Evolutionary conservation across 2,329 filamentous ascomycete species (phyloP), one percentile per base, ranked within the genome.

Genomic region (Zarea fungicola): DNA sequence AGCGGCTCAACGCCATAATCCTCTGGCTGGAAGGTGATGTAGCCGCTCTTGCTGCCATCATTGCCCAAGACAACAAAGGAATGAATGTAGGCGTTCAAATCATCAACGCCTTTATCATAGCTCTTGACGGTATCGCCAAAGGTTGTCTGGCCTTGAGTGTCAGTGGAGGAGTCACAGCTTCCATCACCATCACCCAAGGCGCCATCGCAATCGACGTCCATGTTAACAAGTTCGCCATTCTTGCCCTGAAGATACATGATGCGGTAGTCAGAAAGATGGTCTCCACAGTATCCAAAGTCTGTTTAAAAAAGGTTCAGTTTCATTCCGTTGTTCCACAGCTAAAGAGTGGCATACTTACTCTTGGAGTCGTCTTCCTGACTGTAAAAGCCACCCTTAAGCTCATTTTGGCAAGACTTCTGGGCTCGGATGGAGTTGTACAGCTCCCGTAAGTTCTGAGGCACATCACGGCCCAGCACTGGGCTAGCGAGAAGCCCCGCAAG

Each of bases 131-230:
- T 57, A 22, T 67, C 60, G 29, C 65, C 59, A 58, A 78, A 78
- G 0, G 72, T 63, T 0, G 77, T 80, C 37, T 66, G 53, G 26
- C 54, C 54, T 54, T 74, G 70, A 2, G 62, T 65, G 53, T 73
- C 71, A 2, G 55, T 58, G 25, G 70, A 72, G n/a, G 63, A 63
- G 26, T 60, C 66, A 54, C 77, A 80, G 19, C 68, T 65, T 0
- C 73, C 70, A 19, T 68, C 70, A 48, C 70, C 64, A 4, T 35
- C 65, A 4, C 67, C 63, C 36, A 74, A 68, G 0, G 63, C 61
- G 2, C 78, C 78, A 51, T 82, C 77, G 54, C 78, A 83, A 63
- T 82, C 78, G 35, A 81, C 66, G 51, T 81, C 78, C 71, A 81
- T 78, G 58, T 80, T 74, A 7, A 69, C 71, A 40, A 79, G 65